Base-by-base conservation (phyloP, 2,329 filamentous ascomycete genomes). In the Ascosphaera apis region DNA sequence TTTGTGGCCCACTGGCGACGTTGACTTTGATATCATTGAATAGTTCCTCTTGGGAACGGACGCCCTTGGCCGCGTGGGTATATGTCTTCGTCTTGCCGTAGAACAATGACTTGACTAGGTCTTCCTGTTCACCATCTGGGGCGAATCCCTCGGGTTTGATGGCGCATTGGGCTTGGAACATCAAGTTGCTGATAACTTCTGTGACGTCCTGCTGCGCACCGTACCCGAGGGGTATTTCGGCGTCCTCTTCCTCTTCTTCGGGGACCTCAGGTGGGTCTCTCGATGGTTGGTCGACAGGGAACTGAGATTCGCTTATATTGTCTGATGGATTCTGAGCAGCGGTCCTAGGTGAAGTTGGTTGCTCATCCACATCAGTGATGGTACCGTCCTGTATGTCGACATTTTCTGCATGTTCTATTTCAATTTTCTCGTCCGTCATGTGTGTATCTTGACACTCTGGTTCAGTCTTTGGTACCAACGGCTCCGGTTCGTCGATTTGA, bases 131-230 rank as follows among this genome's bases (percentile, higher is more conserved):
- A 2, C 76, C 77, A 32, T 73, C 67, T 4, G 65, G 57, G 39
- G 80, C 70, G 23, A 68, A 60, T 3, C 66, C 67, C n/a, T 66
- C 66, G 4, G 81, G 69, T 39, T 67, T 73, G 48, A 95, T 84
- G 2, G 86, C 84, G 36, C 80, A 83, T 47, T 88, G 79, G n/a
- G 93, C 63, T 35, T 88, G 77, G 48, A 86, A 83, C 39, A 93
- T 70, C 17, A 92, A 79, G 47, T 86, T 88, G 39, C 82, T 82
- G 59, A 93, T 84, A 33, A 93, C 86, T 54, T 98, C 88, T 9
- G 83, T 83, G 3, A 93, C 86, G 55, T 98, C 88, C 56, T 98
- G 84, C 49, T 98, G 88, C 23, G 81, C 67, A 13, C 66, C 67
- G 31, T 67, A 60, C 44, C 72, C 63, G 3, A 70, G 27, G 3